Conservation (phyloP, 148 eudicot genomes). For the Rhododendron simsii region DNA sequence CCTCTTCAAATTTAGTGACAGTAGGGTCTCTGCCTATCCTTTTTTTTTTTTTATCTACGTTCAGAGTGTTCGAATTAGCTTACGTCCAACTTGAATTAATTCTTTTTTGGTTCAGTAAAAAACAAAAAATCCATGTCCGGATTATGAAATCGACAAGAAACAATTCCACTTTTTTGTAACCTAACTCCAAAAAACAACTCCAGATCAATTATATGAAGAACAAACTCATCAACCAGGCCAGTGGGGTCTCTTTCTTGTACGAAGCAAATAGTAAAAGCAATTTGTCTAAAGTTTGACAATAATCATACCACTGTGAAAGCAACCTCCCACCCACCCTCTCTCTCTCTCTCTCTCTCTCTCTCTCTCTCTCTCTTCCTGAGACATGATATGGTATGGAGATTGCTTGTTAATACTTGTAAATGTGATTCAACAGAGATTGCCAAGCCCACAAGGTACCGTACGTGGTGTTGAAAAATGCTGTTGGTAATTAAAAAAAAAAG, state of each 20-base stretch:
- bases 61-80: background rate
- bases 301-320: conserved; percentile 29
- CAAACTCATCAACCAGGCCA: no score
- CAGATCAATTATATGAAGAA: no score
- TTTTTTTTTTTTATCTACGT: no score
- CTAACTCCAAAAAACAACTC: no score
- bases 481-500: no score
- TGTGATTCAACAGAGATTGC: conserved; percentile 22
- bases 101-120: no score
- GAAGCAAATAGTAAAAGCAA: conserved; percentile 33
- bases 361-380: background rate
- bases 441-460: conserved; percentile 20
- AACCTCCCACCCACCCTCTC: conserved; percentile 29
- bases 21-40: background rate
- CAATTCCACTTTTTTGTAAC: no score
- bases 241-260: background rate
- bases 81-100: no score
- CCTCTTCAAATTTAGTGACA: conserved; percentile 12
- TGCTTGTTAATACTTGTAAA: conserved; percentile 17
- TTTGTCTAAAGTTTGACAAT: conserved; percentile 27
- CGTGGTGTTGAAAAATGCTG: background rate
- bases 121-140: no score
- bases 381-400: background rate
- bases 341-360: background rate
- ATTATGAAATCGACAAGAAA: no score